A percentile compares a stretch with the other conserved stretches of the same genome.
Evolutionary conservation across 805 yeast genomes (phyloP).

Genomic region (Zygoascus biomembranicola): DNA sequence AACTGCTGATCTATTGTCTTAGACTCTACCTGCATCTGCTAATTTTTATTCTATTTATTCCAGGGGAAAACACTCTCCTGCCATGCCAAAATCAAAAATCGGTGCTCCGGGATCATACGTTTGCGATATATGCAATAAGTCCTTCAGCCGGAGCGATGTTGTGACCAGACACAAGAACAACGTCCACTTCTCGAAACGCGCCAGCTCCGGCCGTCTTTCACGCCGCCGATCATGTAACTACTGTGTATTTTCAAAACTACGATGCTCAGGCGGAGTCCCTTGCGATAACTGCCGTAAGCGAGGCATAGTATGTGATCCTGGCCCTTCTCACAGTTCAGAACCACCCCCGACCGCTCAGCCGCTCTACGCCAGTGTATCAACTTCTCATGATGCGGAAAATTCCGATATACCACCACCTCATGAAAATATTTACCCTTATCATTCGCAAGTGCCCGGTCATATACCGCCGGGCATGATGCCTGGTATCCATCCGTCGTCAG

Average conservation of each 20-base stretch:
- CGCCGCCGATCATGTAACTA: constrained; percentile 9
- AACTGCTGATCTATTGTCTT: too few relatives aligned
- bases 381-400: neutral
- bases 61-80: neutral
- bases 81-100: neutral
- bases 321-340: constrained; percentile 3
- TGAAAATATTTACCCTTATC: neutral
- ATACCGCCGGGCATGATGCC: neutral
- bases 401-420: neutral
- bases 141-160: constrained; percentile 12
- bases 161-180: constrained; percentile 11
- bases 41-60: neutral
- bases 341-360: neutral
- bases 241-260: constrained; percentile 14
- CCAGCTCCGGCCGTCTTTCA: constrained; percentile 1
- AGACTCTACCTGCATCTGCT: too few relatives aligned
- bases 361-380: neutral
- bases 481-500: neutral
- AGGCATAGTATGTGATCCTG: constrained; percentile 12
- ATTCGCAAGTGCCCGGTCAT: neutral
- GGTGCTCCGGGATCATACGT: constrained; percentile 2
- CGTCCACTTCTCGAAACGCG: constrained; percentile 8
- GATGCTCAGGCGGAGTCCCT: constrained; percentile 18
- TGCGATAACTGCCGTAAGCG: constrained; percentile 18
- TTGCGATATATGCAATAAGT: constrained; percentile 10